Evolutionary conservation across 345 rosid genomes (phyloP), one percentile per base, ranked within the genome.

Genomic region (Camelina hispida): DNA sequence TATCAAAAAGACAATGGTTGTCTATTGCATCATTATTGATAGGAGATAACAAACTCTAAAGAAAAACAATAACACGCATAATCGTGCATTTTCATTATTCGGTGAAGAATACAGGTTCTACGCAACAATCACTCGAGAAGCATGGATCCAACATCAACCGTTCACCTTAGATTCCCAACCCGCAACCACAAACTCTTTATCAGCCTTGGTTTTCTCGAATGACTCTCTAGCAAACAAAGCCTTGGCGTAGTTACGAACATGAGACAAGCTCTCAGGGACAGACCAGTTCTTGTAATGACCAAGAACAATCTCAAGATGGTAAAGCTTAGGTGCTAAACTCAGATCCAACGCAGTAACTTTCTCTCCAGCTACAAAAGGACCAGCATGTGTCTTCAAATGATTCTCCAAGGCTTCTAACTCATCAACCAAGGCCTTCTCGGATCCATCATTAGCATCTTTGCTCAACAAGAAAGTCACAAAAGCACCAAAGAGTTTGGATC

Each of bases 221-320:
- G 93, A 87, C 70, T 90, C 96, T 23, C 84, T 79, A 37, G 86
- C 56, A 78, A 85, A 90, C 38, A 85, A 3, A 62, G 72, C n/a
- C 85, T 82, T 80, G 14, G 76, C 78, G 84, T 92, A 95, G 71
- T 66, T 76, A 76, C 77, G 84, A 80, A 87, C 81, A 83, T 82
- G 66, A 71, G 83, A 74, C 84, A 90, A 80, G 52, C 66, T 81
- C 81, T 85, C 90, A 22, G 97, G 97, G 65, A 95, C 42, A 59
- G 85, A 75, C 99, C 97, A 88, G 10, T 87, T 85, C 91, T 95
- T 95, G 75, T 87, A 95, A 74, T 95, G 93, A 66, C 85, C 93
- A 65, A 90, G 93, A 77, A 85, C 86, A 60, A 85, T 44, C 83
- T 89, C 88, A 1, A 95, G 85, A 79, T 94, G 98, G 83, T 87